Conservation (phyloP, 2,329 filamentous ascomycete genomes). For the Saccharata proteae region DNA sequence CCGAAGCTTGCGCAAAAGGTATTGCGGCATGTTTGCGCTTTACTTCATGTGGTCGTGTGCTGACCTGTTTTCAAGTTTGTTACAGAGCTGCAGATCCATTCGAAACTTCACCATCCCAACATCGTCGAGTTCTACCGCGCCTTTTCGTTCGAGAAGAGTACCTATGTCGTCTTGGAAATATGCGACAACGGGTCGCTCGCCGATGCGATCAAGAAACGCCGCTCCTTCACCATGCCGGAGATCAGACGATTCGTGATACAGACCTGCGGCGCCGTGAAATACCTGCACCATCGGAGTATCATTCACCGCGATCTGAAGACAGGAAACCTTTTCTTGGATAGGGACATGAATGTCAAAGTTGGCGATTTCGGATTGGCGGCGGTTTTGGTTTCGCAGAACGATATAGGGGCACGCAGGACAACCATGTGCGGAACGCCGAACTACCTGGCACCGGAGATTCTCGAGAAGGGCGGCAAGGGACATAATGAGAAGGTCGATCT, state of each 20-base stretch:
- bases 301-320: conserved; percentile 97
- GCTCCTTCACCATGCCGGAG: conserved; percentile 83
- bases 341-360: conserved; percentile 93
- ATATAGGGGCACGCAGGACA: conserved; percentile 76
- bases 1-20: conserved; percentile 78
- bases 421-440: conserved; percentile 96
- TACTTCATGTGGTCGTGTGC: conserved; percentile 7
- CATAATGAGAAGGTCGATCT: conserved; percentile 98
- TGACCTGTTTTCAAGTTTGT: conserved; percentile 41
- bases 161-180: conserved; percentile 86
- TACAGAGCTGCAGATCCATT: conserved; percentile 90
- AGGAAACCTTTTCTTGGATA: conserved; percentile 92
- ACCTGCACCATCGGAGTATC: conserved; percentile 89
- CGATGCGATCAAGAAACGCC: conserved; percentile 92
- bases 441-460: conserved; percentile 93
- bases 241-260: conserved; percentile 90
- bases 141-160: conserved; percentile 79
- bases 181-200: conserved; percentile 94
- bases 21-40: conserved; percentile 9
- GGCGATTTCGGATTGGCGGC: conserved; percentile 95
- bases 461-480: conserved; percentile 86
- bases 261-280: conserved; percentile 93
- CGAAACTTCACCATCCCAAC: conserved; percentile 91
- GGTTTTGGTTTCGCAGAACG: conserved; percentile 78
- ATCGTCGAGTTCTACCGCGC: conserved; percentile 93